phyloP scores from a whole-genome alignment of 371 early-diverging fungal genomes.

The Thermomucor indicae-seudaticae region DNA sequence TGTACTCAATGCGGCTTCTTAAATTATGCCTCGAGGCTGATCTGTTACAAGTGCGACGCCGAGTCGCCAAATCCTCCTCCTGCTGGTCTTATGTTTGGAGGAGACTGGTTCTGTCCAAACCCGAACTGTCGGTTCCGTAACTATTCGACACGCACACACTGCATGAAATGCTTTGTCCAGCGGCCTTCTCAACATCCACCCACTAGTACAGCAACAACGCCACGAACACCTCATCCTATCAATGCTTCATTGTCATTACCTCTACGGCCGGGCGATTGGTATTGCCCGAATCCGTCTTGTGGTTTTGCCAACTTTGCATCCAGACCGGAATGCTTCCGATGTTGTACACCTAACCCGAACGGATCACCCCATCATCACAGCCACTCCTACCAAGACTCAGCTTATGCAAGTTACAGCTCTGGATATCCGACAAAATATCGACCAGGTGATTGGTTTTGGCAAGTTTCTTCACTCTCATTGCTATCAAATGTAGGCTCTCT shows the following conservation, averaged over 20 bases:
- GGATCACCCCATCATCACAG: constrained; percentile 6
- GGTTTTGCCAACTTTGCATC: constrained; percentile 77
- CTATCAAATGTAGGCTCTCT: background rate
- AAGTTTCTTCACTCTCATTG: constrained; percentile 7
- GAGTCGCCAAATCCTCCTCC: constrained; percentile 31
- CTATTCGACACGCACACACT: constrained; percentile 45
- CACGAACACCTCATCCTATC: constrained; percentile 5
- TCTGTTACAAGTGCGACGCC: constrained; percentile 68
- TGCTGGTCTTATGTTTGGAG: constrained; percentile 5
- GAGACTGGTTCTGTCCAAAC: constrained; percentile 56
- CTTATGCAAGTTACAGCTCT: constrained; percentile 13
- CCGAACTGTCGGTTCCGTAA: constrained; percentile 54
- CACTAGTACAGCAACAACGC: background rate
- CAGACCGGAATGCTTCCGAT: constrained; percentile 55
- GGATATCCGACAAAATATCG: constrained; percentile 26
- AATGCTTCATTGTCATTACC: constrained; percentile 6
- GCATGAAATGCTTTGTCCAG: constrained; percentile 32
- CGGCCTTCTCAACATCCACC: constrained; percentile 19
- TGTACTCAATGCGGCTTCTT: constrained; percentile 70
- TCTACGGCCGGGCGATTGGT: constrained; percentile 69
- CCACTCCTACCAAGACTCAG: constrained; percentile 2
- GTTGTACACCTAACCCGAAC: constrained; percentile 51
- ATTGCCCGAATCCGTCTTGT: constrained; percentile 66
- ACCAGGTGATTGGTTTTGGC: constrained; percentile 65
- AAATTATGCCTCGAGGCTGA: constrained; percentile 69